Percentiles rank a stretch among this genome's conserved stretches.
Conservation (phyloP, 768 basidiomycete species). For the Termitomyces bulborhizus region DNA sequence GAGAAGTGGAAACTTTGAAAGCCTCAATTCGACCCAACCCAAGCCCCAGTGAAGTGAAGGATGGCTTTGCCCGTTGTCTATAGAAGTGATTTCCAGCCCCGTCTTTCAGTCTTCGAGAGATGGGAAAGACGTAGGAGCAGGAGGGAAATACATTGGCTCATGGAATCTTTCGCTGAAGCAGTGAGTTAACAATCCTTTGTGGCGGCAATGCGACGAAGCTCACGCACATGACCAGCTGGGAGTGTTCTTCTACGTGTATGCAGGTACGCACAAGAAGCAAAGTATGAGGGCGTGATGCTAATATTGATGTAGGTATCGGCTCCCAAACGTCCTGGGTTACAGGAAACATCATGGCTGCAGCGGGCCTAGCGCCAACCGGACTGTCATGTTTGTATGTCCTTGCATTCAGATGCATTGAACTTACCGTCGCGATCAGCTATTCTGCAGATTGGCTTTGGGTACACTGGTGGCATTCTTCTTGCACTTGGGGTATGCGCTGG, state of each 20-base stretch:
- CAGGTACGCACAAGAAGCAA: constrained; percentile 27
- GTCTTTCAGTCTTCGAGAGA: constrained; percentile 29
- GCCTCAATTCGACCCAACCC: background rate
- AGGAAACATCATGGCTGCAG: constrained; percentile 34
- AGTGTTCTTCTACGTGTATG: constrained; percentile 55
- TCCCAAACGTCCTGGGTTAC: constrained; percentile 44
- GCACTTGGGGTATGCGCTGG: constrained; percentile 46
- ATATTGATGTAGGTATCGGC: constrained; percentile 38
- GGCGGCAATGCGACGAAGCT: background rate
- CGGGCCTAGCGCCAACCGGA: constrained; percentile 18
- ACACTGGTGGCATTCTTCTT: constrained; percentile 53
- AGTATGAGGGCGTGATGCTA: background rate
- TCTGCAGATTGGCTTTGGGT: constrained; percentile 51
- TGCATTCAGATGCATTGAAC: background rate
- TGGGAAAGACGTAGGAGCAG: constrained; percentile 48
- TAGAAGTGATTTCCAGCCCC: constrained; percentile 36
- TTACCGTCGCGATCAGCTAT: constrained; percentile 31
- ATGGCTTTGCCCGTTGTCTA: constrained; percentile 23
- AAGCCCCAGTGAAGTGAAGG: background rate
- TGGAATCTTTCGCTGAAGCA: constrained; percentile 57
- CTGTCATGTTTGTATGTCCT: constrained; percentile 40
- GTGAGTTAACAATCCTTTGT: constrained; percentile 24
- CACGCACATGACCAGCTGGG: constrained; percentile 35
- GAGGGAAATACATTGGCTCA: constrained; percentile 40
- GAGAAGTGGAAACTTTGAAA: background rate